Conservation (phyloP, 768 basidiomycete genomes). For the Trametes elegans region DNA sequence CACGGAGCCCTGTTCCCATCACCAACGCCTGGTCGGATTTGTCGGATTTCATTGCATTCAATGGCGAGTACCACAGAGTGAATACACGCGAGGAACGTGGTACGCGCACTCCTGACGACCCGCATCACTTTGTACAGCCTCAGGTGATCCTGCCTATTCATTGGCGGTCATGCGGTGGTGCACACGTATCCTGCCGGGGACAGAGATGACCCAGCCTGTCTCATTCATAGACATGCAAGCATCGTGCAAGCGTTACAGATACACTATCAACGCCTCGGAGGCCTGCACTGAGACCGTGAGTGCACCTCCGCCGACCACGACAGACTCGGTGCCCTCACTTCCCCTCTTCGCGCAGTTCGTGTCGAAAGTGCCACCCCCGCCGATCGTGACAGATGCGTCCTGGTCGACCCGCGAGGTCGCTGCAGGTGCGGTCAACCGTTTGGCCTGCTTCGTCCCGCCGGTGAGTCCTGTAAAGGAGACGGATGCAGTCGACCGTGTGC, state of each 20-base stretch:
- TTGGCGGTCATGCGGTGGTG: no score
- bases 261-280: slow-evolving; percentile 39
- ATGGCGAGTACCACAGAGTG: no score
- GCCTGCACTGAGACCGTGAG: slow-evolving; percentile 32
- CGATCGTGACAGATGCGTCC: slow-evolving; percentile 35
- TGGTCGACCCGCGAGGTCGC: slow-evolving; percentile 34
- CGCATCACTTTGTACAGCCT: no score
- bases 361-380: slow-evolving; percentile 33
- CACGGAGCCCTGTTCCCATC: no score
- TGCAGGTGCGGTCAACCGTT: slow-evolving; percentile 35
- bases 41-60: no score
- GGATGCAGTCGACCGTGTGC: slow-evolving; percentile 30
- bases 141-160: no score
- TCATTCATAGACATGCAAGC: background rate
- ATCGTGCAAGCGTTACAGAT: no score
- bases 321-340: slow-evolving; percentile 28
- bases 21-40: no score
- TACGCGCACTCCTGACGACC: no score
- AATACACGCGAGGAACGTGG: no score
- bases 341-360: slow-evolving; percentile 28
- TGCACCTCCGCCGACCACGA: slow-evolving; percentile 23
- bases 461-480: slow-evolving; percentile 31
- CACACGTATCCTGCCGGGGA: no score
- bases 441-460: slow-evolving; percentile 25
- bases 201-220: background rate